These are phyloP conservation scores for Vishniacozyma victoriae DNA, from an alignment of 768 basidiomycete species.

Conservation along the genomic window DNA sequence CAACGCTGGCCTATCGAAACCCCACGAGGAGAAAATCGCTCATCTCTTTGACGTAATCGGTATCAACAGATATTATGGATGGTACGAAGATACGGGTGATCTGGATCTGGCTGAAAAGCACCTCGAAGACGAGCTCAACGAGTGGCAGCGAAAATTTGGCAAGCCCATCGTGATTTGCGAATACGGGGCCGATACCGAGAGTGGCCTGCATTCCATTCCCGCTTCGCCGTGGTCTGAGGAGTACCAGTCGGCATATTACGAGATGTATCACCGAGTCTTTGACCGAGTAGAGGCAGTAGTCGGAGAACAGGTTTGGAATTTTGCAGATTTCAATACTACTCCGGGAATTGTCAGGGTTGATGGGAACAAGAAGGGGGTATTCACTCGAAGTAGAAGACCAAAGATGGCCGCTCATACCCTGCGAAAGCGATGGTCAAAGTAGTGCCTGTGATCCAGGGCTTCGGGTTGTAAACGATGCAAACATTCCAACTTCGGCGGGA, in stretches of 20 bases:
- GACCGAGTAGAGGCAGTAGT: constrained; percentile 17
- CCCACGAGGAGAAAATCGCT: constrained; percentile 12
- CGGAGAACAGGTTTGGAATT: constrained; percentile 32
- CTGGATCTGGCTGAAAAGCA: constrained; percentile 13
- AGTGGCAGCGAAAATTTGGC: constrained; percentile 12
- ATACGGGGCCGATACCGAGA: constrained; percentile 25
- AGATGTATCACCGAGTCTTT: constrained; percentile 26
- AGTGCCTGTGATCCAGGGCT: too few species aligned
- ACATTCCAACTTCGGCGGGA: too few species aligned
- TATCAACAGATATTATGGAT: constrained; percentile 31
- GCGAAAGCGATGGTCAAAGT: constrained; percentile 25
- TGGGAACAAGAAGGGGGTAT: constrained; percentile 30
- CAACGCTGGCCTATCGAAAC: constrained; percentile 9
- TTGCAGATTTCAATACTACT: constrained; percentile 27
- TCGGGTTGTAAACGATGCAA: too few species aligned
- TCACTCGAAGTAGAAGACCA: constrained; percentile 19
- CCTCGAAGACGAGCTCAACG: constrained; percentile 18
- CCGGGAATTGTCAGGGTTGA: constrained; percentile 26
- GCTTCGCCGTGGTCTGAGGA: constrained; percentile 28
- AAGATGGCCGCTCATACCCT: constrained; percentile 23
- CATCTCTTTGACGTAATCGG: constrained; percentile 30
- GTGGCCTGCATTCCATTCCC: constrained; percentile 16
- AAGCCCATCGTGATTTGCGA: constrained; percentile 22
- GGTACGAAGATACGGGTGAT: constrained; percentile 26
- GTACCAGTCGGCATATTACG: constrained; percentile 14